Base-by-base conservation (phyloP, 768 basidiomycete species). In the Tricholoma terreum region DNA sequence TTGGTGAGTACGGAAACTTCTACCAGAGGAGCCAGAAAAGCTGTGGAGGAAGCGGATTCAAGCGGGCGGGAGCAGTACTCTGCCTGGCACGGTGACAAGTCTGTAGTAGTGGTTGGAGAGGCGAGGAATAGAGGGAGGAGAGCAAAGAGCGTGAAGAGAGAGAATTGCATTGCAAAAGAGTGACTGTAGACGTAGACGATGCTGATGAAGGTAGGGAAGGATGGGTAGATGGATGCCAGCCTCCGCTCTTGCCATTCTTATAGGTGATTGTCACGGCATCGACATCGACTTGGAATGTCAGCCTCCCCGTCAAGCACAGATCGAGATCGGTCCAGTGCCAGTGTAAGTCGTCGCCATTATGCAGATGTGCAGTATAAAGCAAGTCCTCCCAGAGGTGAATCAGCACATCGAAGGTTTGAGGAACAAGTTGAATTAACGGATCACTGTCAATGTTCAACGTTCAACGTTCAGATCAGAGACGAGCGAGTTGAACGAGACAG, bases 1-100 rank as follows among this genome's bases (percentile, higher is more conserved):
- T 70, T 70, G 17, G 66, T 66, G n/a, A 68, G 35, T 7, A 36
- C 31, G 27, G 17, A 38, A 1, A 24, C n/a, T n/a, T n/a, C n/a
- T n/a, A n/a, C n/a, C n/a, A n/a, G n/a, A n/a, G n/a, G 14, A 27
- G 21, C 10, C 27, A 17, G 1, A 6, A 11, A 15, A 8, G 50
- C 6, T 27, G 15, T 8, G 8, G 19, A 8, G 15, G 50, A 10
- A 22, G 4, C 15, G 31, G 14, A 21, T 4, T 51, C 34, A 36
- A 52, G 33, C 4, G 33, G 8, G 12, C 19, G 21, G 34, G 34
- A 4, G 19, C 50, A 22, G 36, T 6, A 17, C 50, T 52, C 50
- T 2, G 50, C 12, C 3, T 6, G 19, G 22, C 50, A 36, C n/a
- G n/a, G n/a, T n/a, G n/a, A n/a, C 3, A 3, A 4, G 27, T 36